phyloP scores from a whole-genome alignment of 495 filamentous ascomycete genomes.

The Neurospora sp. region DNA sequence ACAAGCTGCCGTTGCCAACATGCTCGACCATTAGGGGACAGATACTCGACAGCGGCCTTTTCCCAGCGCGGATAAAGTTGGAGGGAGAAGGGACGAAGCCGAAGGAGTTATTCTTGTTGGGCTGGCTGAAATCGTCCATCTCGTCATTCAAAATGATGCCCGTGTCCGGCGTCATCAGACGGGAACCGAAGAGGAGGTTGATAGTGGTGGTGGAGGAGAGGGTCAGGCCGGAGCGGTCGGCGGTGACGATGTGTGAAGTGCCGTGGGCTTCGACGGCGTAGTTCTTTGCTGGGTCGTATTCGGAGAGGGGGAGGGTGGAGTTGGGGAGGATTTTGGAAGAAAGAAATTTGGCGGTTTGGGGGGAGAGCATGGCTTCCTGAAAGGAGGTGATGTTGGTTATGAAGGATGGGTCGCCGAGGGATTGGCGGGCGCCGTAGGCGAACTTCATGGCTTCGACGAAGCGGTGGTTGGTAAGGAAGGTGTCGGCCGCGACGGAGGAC shows the following conservation, averaged over 20 bases:
- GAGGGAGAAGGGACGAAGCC: constrained; percentile 68
- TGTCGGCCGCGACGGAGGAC: constrained; percentile 13
- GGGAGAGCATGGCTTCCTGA: constrained; percentile 48
- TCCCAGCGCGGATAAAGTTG: constrained; percentile 74
- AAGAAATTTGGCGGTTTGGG: constrained; percentile 44
- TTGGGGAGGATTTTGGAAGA: constrained; percentile 60
- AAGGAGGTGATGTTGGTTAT: constrained; percentile 43
- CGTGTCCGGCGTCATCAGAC: constrained; percentile 69
- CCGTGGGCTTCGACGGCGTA: constrained; percentile 44
- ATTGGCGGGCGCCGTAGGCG: constrained; percentile 60
- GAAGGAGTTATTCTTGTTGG: constrained; percentile 63
- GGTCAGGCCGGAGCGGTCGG: constrained; percentile 58
- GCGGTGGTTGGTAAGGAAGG: constrained; percentile 55
- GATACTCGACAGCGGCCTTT: constrained; percentile 73
- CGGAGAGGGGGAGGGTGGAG: constrained; percentile 52
- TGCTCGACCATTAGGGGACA: constrained; percentile 63
- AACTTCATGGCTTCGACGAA: constrained; percentile 82
- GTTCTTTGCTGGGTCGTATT: constrained; percentile 50
- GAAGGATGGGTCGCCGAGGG: constrained; percentile 73
- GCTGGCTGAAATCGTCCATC: constrained; percentile 90
- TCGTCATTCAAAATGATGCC: constrained; percentile 76
- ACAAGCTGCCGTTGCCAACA: constrained; percentile 52
- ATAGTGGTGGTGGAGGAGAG: constrained; percentile 71
- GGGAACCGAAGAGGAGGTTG: constrained; percentile 74
- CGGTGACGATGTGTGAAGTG: constrained; percentile 64